Conservation (phyloP, 2,329 filamentous ascomycete genomes). For the Biscogniauxia sp. region DNA sequence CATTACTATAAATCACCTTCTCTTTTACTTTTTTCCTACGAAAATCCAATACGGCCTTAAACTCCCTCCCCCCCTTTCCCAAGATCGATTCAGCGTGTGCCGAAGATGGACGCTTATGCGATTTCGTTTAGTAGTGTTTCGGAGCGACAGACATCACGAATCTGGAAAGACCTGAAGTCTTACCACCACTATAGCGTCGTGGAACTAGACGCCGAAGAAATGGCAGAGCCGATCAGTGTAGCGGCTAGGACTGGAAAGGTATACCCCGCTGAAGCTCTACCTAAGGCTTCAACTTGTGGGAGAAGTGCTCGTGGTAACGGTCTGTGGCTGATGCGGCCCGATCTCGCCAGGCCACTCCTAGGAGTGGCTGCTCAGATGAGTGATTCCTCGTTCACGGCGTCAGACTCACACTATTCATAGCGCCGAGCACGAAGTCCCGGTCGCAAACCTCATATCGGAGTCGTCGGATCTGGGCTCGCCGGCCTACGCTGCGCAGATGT, state of each 20-base stretch:
- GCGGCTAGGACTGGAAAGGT: conserved; percentile 37
- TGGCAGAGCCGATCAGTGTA: conserved; percentile 32
- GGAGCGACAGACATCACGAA: conserved; percentile 43
- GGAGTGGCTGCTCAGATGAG: conserved; percentile 30
- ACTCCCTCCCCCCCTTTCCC: no score
- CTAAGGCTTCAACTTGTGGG: conserved; percentile 27
- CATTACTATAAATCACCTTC: background rate
- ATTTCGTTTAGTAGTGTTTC: conserved; percentile 47
- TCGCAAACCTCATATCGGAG: conserved; percentile 53
- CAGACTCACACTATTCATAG: conserved; percentile 23
- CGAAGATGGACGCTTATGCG: conserved; percentile 51
- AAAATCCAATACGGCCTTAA: background rate
- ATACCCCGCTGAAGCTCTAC: conserved; percentile 26
- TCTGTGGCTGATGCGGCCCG: conserved; percentile 22
- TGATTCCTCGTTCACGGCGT: conserved; percentile 20
- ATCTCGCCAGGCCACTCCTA: conserved; percentile 29
- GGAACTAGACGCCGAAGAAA: conserved; percentile 32
- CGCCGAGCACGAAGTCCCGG: conserved; percentile 25
- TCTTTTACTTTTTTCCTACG: background rate
- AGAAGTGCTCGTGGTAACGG: conserved; percentile 25
- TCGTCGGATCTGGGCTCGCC: conserved; percentile 70
- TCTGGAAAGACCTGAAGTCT: conserved; percentile 49
- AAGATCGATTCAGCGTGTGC: background rate
- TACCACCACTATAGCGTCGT: conserved; percentile 38
- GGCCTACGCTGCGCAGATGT: conserved; percentile 71